Evolutionary conservation across 306 rosid genomes (phyloP), one percentile per base, ranked within the genome.

Genomic region (Carpinus viminea): DNA sequence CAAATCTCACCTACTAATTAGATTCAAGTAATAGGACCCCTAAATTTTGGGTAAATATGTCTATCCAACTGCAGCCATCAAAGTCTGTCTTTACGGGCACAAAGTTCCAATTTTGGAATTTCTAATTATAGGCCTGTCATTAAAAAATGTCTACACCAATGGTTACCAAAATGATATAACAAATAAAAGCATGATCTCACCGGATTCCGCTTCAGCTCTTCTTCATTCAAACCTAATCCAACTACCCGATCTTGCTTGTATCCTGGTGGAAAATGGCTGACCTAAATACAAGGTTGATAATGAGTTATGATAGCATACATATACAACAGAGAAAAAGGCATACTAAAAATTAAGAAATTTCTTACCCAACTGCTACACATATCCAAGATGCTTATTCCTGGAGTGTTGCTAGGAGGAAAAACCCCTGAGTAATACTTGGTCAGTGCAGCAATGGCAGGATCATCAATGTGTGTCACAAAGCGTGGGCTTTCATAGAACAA

Each of bases 351-450:
- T 60, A 74, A 59, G 74, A 76, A 79, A 72, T 59, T 18, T 36
- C 90, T 82, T 82, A 92, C 97, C 96, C 97, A 92, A 83, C 97
- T 92, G 87, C 96, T 87, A 78, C 97, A 90, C 91, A 90, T 83
- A 74, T 92, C 97, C 91, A 92, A 70, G 81, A 90, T 85, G 91
- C 83, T 82, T 4, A 89, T 83, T 70, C 93, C 97, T 41, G 91
- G 89, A 82, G 89, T 82, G 82, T 90, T 89, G 83, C 89, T 90
- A 59, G 92, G 90, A 43, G 91, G 93, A 81, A 89, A 90, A 78
- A 90, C 86, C 72, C 81, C 80, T 3, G 93, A 85, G 83, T 92
- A 92, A 80, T 89, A 90, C 76, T 88, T 89, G 11, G 91, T 92
- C 47, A 92, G 90, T 56, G 93, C 88, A 70, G 86, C 86, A 87